Percentiles rank a stretch among this genome's conserved stretches.
phyloP scores from a whole-genome alignment of 1,284 basidiomycete genomes.

The Microbotryum silenes-acaulis region DNA sequence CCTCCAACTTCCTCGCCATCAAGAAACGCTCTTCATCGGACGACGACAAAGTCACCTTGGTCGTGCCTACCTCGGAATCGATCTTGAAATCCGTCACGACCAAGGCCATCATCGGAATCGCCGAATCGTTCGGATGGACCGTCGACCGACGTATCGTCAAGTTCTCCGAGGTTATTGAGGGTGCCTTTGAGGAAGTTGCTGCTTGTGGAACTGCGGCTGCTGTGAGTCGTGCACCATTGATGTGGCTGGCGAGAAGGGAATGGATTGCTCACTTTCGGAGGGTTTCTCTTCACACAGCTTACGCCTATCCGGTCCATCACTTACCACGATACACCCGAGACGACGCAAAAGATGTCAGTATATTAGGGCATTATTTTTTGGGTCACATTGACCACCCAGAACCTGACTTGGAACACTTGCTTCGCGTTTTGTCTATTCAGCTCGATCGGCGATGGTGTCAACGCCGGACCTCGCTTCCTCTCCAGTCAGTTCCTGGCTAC shows the following conservation, averaged over 20 bases:
- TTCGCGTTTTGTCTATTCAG: too few species aligned
- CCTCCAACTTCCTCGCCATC: slow-evolving; percentile 40
- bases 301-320: slow-evolving; percentile 41
- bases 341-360: slow-evolving; percentile 32
- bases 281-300: not conserved
- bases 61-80: slow-evolving; percentile 30
- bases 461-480: slow-evolving; percentile 36
- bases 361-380: too few species aligned
- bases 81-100: slow-evolving; percentile 35
- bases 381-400: too few species aligned
- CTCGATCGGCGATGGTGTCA: slow-evolving; percentile 40
- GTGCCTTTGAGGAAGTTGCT: slow-evolving; percentile 32
- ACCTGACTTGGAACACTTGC: too few species aligned
- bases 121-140: slow-evolving; percentile 39
- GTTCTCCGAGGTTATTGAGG: slow-evolving; percentile 34
- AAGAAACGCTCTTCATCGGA: slow-evolving; percentile 12
- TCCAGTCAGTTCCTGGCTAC: not conserved
- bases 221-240: slow-evolving; percentile 8
- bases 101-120: slow-evolving; percentile 34
- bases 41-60: slow-evolving; percentile 23
- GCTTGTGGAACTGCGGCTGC: slow-evolving; percentile 29
- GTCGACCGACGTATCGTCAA: slow-evolving; percentile 38
- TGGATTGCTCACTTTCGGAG: not conserved
- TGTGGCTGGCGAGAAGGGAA: slow-evolving; percentile 1
- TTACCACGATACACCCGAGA: slow-evolving; percentile 36